Base-by-base conservation (phyloP, 495 filamentous ascomycete species). In the Paragyromitra xinjiangensis region DNA sequence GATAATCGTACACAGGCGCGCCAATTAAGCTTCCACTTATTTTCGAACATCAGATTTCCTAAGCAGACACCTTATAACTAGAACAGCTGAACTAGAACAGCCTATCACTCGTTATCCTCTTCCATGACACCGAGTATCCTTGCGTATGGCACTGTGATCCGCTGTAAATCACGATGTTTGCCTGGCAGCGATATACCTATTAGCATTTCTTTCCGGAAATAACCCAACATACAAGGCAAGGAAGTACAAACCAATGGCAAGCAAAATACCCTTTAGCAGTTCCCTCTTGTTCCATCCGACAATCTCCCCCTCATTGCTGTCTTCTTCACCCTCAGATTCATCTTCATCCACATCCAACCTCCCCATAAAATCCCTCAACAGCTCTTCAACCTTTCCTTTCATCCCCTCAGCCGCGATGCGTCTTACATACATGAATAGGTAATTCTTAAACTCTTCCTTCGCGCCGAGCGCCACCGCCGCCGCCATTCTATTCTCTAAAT, bases 361-460 rank as follows among this genome's bases (percentile, higher is more conserved):
- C 14, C 95, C 94, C 26, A 95, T 85, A 59, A 99, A 84, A 44
- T 89, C 90, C 71, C 92, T 90, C 42, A 98, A 84, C 7, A 99
- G 83, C 85, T 98, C 96, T 80, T 97, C 95, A 0, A 98, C 93
- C 84, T 98, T 99, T 48, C 87, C 86, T 79, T 90, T 90, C 76
- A 94, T 84, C 0, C 94, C 94, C 81, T 99, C 96, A 0, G 93
- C 93, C 1, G 96, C 95, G 37, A 99, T 89, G 3, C 96, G 89
- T 84, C 97, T 98, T 1, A 93, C 95, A 78, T 98, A 99, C 93
- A 98, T 98, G 77, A 93, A 90, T 6, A 98, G 84, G 80, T 97
- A 97, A 1, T 96, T 85, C 69, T 92, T 88, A 85, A 98, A 98
- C 81, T 98, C 95, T 48, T 97, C 94, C 77, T 90, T 90, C 0